Base-by-base conservation (phyloP, 2,329 filamentous ascomycete genomes). In the Alternaria sp. region DNA sequence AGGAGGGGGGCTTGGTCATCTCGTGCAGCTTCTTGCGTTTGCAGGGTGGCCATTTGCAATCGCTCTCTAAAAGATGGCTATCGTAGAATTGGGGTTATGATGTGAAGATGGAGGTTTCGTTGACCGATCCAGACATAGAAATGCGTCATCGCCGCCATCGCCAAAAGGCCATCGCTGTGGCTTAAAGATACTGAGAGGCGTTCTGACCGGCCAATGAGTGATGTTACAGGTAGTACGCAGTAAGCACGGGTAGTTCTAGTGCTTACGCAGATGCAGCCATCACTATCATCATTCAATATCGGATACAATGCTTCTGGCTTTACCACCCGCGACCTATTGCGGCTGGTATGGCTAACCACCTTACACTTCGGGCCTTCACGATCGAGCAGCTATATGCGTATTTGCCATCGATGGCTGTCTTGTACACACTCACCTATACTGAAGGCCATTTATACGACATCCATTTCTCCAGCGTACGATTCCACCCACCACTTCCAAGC, bases 381-480 rank as follows among this genome's bases (percentile, higher is more conserved):
- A 0, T n/a, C 5, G 15, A 36, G 15, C n/a, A n/a, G 32, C 15
- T 3, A n/a, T 4, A 0, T 1, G 4, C 10, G 0, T 10, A n/a
- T 5, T 3, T 8, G 3, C 8, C 4, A n/a, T 36, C 15, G 32
- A n/a, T 3, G n/a, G 8, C 32, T n/a, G 15, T 36, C 15, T 3
- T 7, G 0, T 21, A n/a, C 11, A 9, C 17, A 36, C 19, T 17
- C 45, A 3, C 49, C 30, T 62, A 68, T 1, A 68, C 65, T 5
- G 63, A 60, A 21, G 63, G 65, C 65, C 65, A 68, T 44, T 68
- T 50, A n/a, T 68, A 66, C 1, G 50, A 59, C 65, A 68, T 66
- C 63, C 65, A 68, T 7, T 59, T 68, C 47, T 64, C 65, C 51
- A 68, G n/a, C 3, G 65, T 66, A 10, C 45, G 54, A 21, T 68